Evolutionary conservation across 805 yeast species (phyloP), one percentile per base, ranked within the genome.

Genomic region (Ogataea minuta): DNA sequence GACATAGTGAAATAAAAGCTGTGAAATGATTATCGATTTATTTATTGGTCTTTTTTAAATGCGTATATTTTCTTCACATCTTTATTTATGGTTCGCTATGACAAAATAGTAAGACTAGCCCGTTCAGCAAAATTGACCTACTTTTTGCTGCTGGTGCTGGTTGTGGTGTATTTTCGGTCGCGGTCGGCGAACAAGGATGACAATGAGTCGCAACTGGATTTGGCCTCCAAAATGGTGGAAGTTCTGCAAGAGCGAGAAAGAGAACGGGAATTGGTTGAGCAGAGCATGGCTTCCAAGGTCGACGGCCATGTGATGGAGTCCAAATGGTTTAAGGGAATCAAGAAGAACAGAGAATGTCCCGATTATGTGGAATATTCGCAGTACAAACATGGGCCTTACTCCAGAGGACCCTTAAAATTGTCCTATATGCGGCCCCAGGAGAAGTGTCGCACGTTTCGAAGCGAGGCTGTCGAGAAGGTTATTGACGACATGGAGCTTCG

Each of bases 381-480:
- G 39, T 44, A 39, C 4, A 62, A 62, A 28, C 91, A 84, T 49
- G 55, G 48, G 2, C 95, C 95, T 1, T 67, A 65, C 19, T 71
- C 84, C 1, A 47, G 54, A 2, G 95, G 95, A 0, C 61, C 70
- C 2, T 58, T 74, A 34, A 50, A 59, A 26, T 66, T 81, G 43
- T 87, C 95, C 2, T 84, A 55, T 48, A 90, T 86, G 79, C 67
- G 96, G 49, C 96, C 96, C 2, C 67, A 76, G 0, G 65, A 63
- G 10, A 57, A 71, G 25, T 89, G 96, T 56, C 74, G 96, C 6
- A 88, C 95, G 0, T 88, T 86, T 57, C 48, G 44, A 3, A 81
- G 90, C 0, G 49, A 54, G 0, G 75, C 76, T 0, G 81, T 89
- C 3, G 96, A 88, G 47, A 50, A 54, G 11, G 63, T 79, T 24